phyloP scores from a whole-genome alignment of 2,329 filamentous ascomycete genomes.

The Phaeosphaeriaceae sp. region DNA sequence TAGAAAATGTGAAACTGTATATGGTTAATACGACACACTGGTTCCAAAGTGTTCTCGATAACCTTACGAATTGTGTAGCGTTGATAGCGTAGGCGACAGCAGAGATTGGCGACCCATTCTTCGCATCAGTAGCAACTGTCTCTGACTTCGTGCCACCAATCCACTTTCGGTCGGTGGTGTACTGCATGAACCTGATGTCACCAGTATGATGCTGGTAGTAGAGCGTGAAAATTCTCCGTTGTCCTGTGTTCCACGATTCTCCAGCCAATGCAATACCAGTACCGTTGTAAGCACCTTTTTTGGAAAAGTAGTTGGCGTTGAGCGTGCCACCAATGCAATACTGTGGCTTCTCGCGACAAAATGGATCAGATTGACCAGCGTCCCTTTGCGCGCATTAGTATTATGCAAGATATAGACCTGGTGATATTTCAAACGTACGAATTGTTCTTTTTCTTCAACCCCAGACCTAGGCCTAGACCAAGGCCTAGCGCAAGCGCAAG shows the following conservation, averaged over 20 bases:
- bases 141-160: conserved; percentile 47
- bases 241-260: conserved; percentile 49
- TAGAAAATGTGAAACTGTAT: conserved; percentile 51
- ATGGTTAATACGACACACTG: background rate
- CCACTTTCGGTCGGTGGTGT: conserved; percentile 46
- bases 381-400: conserved; percentile 7
- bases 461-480: conserved; percentile 45
- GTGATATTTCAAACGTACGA: conserved; percentile 9
- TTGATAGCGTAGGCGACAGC: conserved; percentile 51
- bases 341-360: conserved; percentile 35
- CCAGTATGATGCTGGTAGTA: conserved; percentile 56
- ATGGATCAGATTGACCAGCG: conserved; percentile 20
- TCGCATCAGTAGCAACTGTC: conserved; percentile 51
- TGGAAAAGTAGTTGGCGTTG: conserved; percentile 47
- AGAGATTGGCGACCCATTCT: conserved; percentile 53
- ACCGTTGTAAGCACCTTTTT: conserved; percentile 55
- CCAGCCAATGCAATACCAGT: conserved; percentile 54
- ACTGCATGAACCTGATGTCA: conserved; percentile 50
- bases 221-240: conserved; percentile 49
- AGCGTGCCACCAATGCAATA: conserved; percentile 50
- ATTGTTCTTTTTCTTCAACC: conserved; percentile 35
- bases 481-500: conserved; percentile 46
- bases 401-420: background rate
- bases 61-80: conserved; percentile 45
- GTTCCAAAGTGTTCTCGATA: background rate